Evolutionary conservation across 2,329 filamentous ascomycete species (phyloP).

Genomic region (Botrytis deweyae): DNA sequence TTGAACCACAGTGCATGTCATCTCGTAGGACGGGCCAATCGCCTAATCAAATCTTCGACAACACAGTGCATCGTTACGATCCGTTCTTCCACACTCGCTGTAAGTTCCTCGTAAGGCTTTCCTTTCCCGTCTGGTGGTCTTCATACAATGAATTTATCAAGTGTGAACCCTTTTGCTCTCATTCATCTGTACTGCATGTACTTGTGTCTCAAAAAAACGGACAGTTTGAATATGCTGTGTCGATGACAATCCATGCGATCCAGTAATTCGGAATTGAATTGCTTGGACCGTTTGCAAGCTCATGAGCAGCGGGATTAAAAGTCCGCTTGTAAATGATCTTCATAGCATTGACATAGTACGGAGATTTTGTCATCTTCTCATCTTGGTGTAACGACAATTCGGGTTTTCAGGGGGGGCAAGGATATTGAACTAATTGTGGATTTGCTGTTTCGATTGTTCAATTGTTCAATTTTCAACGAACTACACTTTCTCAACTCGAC

Average conservation of each 20-base stretch:
- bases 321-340: neutral
- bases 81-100: neutral
- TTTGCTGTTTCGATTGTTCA: neutral
- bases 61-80: neutral
- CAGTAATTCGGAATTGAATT: neutral
- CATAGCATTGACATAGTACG: neutral
- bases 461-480: neutral
- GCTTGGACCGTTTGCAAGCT: neutral
- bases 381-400: neutral
- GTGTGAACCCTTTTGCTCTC: neutral
- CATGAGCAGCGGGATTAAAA: neutral
- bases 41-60: neutral
- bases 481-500: neutral
- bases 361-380: neutral
- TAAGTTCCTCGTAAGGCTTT: neutral
- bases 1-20: neutral
- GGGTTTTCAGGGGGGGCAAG: too few species aligned
- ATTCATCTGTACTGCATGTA: neutral
- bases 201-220: neutral
- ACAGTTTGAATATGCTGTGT: neutral
- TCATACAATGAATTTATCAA: neutral
- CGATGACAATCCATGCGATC: neutral
- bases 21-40: constrained; percentile 11
- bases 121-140: neutral
- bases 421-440: too few species aligned